Evolutionary conservation across 2,329 filamentous ascomycete species (phyloP).

Genomic region (Colletotrichum kahawae): DNA sequence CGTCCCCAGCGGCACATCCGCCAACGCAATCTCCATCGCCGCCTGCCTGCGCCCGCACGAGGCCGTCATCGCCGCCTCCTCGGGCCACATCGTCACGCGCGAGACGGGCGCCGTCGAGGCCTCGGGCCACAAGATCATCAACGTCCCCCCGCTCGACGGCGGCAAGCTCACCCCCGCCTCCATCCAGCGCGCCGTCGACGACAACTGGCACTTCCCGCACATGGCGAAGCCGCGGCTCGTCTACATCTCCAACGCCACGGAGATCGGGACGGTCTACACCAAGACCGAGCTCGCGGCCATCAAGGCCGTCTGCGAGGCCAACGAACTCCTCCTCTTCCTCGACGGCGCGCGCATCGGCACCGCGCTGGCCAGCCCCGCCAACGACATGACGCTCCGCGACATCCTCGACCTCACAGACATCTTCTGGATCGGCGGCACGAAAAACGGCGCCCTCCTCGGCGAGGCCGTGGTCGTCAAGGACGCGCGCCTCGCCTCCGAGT

Average conservation of each 20-base stretch:
- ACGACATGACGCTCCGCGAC: conserved; percentile 48
- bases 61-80: conserved; percentile 53
- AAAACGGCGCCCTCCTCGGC: conserved; percentile 54
- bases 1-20: conserved; percentile 56
- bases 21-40: conserved; percentile 57
- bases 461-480: conserved; percentile 56
- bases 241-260: conserved; percentile 57
- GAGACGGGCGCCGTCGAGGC: conserved; percentile 58
- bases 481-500: conserved; percentile 44
- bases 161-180: conserved; percentile 50
- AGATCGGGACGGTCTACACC: conserved; percentile 54
- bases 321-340: conserved; percentile 47
- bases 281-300: conserved; percentile 45
- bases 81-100: conserved; percentile 53
- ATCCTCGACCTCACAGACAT: conserved; percentile 53
- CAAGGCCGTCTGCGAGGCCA: conserved; percentile 45
- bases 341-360: conserved; percentile 50
- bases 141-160: conserved; percentile 46
- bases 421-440: conserved; percentile 61
- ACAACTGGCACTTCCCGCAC: conserved; percentile 56
- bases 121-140: conserved; percentile 57
- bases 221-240: conserved; percentile 56
- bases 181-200: conserved; percentile 46
- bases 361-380: conserved; percentile 46
- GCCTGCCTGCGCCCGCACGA: conserved; percentile 55